Evolutionary conservation across 768 basidiomycete species (phyloP).

Genomic region (Brasilioporus rufonigricans): DNA sequence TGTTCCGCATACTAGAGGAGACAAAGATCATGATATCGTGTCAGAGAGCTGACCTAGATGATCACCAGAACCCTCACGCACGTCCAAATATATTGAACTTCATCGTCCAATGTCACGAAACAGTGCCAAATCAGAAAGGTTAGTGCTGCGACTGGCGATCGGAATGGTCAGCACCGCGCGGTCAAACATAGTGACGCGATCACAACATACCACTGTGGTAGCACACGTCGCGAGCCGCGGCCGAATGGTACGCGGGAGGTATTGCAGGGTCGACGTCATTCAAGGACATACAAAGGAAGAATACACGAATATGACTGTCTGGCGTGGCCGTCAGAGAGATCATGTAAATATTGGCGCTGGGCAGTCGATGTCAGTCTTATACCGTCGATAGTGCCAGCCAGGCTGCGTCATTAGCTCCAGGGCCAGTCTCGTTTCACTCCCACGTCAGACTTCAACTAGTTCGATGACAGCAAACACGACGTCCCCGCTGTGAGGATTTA

Average conservation of each 20-base stretch:
- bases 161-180: neutral
- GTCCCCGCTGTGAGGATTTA: too few species aligned
- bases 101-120: slow-evolving; percentile 16
- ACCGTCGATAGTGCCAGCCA: too few species aligned
- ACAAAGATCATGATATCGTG: neutral
- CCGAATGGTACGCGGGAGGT: neutral
- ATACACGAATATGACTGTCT: too few species aligned
- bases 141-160: slow-evolving; percentile 10
- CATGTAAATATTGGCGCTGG: too few species aligned
- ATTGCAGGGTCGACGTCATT: neutral
- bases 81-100: slow-evolving; percentile 21
- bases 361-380: too few species aligned
- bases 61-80: slow-evolving; percentile 9
- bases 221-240: slow-evolving; percentile 5
- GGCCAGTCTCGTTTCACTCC: too few species aligned
- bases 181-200: neutral
- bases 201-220: slow-evolving; percentile 10
- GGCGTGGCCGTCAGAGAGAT: too few species aligned
- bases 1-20: slow-evolving; percentile 23
- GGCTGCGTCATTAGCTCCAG: too few species aligned
- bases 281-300: neutral
- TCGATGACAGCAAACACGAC: too few species aligned
- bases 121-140: slow-evolving; percentile 13
- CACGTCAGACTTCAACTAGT: too few species aligned
- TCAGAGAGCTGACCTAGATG: neutral